Conservation (phyloP, 1,284 basidiomycete species). For the Pseudozyma flocculosa region DNA sequence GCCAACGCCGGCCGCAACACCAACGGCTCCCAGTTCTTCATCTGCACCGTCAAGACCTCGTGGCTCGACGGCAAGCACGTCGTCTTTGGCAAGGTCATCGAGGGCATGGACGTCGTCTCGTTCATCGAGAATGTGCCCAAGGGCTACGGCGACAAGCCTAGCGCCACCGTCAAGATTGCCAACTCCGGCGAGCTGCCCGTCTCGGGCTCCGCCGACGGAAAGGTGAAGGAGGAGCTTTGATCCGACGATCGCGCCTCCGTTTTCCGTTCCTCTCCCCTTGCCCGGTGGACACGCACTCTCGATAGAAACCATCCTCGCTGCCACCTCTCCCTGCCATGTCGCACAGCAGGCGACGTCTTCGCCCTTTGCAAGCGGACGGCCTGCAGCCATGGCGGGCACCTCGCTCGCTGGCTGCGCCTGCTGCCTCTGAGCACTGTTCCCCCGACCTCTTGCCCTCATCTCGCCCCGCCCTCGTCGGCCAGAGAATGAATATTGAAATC, state of each 20-base stretch:
- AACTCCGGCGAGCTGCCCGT: conserved; percentile 44
- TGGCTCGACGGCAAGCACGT: conserved; percentile 52
- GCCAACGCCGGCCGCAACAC: conserved; percentile 60
- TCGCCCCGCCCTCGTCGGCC: not conserved
- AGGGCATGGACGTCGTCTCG: conserved; percentile 53
- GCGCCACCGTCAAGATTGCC: conserved; percentile 38
- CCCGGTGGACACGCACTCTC: no score
- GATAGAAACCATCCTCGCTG: not conserved
- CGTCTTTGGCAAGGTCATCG: conserved; percentile 52
- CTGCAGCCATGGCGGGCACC: no score
- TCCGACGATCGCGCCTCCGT: not conserved
- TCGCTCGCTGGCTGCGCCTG: not conserved
- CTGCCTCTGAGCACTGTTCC: no score
- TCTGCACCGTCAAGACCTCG: conserved; percentile 52
- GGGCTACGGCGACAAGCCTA: conserved; percentile 43
- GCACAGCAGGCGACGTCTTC: no score
- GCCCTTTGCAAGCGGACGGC: no score
- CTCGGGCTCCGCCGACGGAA: conserved; percentile 13
- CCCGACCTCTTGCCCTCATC: not conserved
- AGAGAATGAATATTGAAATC: conserved; percentile 22
- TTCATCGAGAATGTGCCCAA: conserved; percentile 51
- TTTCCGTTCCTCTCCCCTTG: not conserved
- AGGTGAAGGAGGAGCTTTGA: conserved; percentile 53
- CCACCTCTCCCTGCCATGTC: no score
- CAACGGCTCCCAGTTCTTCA: conserved; percentile 57